These are phyloP conservation scores for Stemphylium lycopersici DNA, from an alignment of 2,329 filamentous ascomycete species.

Conservation along the genomic window DNA sequence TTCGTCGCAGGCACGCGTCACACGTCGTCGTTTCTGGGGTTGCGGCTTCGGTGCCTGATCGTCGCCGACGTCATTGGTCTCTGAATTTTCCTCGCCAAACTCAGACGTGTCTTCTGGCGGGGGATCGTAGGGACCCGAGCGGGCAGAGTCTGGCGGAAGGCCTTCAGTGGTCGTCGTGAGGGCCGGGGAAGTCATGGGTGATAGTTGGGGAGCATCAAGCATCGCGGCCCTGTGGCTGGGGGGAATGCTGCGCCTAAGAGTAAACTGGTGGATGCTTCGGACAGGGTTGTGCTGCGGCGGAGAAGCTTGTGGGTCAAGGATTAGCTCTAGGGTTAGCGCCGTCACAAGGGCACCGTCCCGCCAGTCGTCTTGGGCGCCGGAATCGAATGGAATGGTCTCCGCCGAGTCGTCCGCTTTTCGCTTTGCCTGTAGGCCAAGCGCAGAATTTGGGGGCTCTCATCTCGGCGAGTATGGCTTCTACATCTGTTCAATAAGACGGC, in stretches of 20 bases:
- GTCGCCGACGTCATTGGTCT: conserved; percentile 41
- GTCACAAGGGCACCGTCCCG: conserved; percentile 33
- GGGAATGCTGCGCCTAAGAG: conserved; percentile 39
- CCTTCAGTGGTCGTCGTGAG: conserved; percentile 41
- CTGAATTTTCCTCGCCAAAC: conserved; percentile 38
- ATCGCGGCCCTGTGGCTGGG: conserved; percentile 34
- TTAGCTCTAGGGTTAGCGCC: conserved; percentile 41
- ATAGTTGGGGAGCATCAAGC: conserved; percentile 33
- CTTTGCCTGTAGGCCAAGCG: conserved; percentile 19
- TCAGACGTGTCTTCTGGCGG: conserved; percentile 42
- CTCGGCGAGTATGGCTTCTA: conserved; percentile 9
- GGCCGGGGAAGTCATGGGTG: conserved; percentile 46
- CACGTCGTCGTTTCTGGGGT: conserved; percentile 51
- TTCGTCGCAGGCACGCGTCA: conserved; percentile 53
- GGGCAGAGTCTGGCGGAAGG: conserved; percentile 37
- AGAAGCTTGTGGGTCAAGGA: conserved; percentile 37
- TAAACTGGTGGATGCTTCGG: conserved; percentile 35
- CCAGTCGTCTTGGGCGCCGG: conserved; percentile 29
- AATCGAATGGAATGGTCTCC: conserved; percentile 32
- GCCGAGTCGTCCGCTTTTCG: conserved; percentile 37
- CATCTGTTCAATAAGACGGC: not conserved
- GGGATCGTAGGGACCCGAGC: conserved; percentile 34
- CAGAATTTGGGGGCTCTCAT: conserved; percentile 7
- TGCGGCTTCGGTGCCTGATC: conserved; percentile 43
- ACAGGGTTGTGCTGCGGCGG: conserved; percentile 35